Evolutionary conservation across 2,329 filamentous ascomycete genomes (phyloP).

Genomic region (Monascus ruber): DNA sequence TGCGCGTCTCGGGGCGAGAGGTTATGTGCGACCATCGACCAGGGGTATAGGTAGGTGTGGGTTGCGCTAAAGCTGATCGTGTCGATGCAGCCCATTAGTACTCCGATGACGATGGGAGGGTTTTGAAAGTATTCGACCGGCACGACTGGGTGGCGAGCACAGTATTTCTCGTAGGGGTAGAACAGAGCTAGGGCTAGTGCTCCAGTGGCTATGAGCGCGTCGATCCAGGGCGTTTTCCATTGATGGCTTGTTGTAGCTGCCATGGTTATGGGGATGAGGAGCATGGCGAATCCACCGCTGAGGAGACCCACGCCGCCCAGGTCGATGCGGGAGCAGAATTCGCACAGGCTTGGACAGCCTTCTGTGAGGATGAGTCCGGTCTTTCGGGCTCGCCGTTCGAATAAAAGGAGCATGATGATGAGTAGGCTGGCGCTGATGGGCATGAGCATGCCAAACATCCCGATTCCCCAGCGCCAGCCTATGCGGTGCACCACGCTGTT

Average conservation of each 20-base stretch:
- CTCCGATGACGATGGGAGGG: slow-evolving; percentile 31
- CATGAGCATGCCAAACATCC: slow-evolving; percentile 34
- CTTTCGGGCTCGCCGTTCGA: slow-evolving; percentile 23
- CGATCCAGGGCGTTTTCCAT: slow-evolving; percentile 38
- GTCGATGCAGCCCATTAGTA: slow-evolving; percentile 32
- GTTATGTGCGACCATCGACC: slow-evolving; percentile 34
- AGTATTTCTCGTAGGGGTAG: slow-evolving; percentile 38
- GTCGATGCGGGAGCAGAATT: slow-evolving; percentile 25
- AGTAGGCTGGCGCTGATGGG: slow-evolving; percentile 26
- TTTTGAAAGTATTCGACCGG: slow-evolving; percentile 37
- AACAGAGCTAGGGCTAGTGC: slow-evolving; percentile 30
- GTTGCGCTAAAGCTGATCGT: slow-evolving; percentile 34
- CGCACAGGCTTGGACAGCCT: slow-evolving; percentile 10
- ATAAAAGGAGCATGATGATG: slow-evolving; percentile 26
- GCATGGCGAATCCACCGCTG: slow-evolving; percentile 36
- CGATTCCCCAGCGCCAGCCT: slow-evolving; percentile 36
- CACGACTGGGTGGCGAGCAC: slow-evolving; percentile 36
- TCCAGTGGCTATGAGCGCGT: slow-evolving; percentile 35
- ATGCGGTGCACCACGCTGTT: slow-evolving; percentile 29
- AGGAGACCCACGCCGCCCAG: slow-evolving; percentile 36
- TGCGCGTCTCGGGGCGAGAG: slow-evolving; percentile 32
- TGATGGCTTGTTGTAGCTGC: slow-evolving; percentile 29
- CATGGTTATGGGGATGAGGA: slow-evolving; percentile 39
- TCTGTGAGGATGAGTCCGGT: slow-evolving; percentile 16
- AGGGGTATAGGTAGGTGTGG: slow-evolving; percentile 40